Percentiles rank a stretch among this genome's conserved stretches.
These are phyloP conservation scores for Fragosphaeria purpurea DNA, from an alignment of 2,329 filamentous ascomycete genomes.

Conservation along the genomic window DNA sequence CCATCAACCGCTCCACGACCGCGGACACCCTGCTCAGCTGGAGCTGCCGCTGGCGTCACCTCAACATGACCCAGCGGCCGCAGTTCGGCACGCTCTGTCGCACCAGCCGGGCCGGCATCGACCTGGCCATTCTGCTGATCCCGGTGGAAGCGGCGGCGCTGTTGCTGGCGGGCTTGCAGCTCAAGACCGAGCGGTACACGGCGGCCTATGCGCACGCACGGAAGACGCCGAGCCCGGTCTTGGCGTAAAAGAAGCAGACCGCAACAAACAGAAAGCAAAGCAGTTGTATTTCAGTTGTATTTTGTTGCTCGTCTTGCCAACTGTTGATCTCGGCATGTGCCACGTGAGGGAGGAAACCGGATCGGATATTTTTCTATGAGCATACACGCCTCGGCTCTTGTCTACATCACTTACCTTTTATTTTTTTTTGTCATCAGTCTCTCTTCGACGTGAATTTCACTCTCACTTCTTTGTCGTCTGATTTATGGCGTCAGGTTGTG, in stretches of 20 bases:
- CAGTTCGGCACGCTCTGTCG: slow-evolving; percentile 47
- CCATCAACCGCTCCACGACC: slow-evolving; percentile 40
- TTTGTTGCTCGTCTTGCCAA: too few relatives aligned
- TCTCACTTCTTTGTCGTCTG: too few relatives aligned
- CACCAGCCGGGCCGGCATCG: slow-evolving; percentile 44
- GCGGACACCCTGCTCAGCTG: slow-evolving; percentile 50
- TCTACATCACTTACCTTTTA: too few relatives aligned
- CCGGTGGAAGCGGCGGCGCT: slow-evolving; percentile 44
- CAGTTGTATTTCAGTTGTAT: too few relatives aligned
- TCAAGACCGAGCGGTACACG: slow-evolving; percentile 33
- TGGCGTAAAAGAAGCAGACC: slow-evolving; percentile 4
- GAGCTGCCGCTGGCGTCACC: slow-evolving; percentile 49
- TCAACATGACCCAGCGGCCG: slow-evolving; percentile 42
- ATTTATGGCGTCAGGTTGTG: too few relatives aligned
- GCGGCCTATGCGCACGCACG: slow-evolving; percentile 21
- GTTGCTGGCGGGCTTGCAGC: slow-evolving; percentile 34
- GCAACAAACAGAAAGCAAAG: too few relatives aligned
- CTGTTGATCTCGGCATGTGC: too few relatives aligned
- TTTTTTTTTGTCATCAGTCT: too few relatives aligned
- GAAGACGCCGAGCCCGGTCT: slow-evolving; percentile 23
- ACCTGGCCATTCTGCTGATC: slow-evolving; percentile 45
- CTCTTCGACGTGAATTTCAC: too few relatives aligned
- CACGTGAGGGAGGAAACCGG: too few relatives aligned
- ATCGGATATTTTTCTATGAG: too few relatives aligned
- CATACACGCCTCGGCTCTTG: too few relatives aligned